Conservation (phyloP, 2,329 filamentous ascomycete genomes). For the Nothophaeocryptopus gaeumannii region DNA sequence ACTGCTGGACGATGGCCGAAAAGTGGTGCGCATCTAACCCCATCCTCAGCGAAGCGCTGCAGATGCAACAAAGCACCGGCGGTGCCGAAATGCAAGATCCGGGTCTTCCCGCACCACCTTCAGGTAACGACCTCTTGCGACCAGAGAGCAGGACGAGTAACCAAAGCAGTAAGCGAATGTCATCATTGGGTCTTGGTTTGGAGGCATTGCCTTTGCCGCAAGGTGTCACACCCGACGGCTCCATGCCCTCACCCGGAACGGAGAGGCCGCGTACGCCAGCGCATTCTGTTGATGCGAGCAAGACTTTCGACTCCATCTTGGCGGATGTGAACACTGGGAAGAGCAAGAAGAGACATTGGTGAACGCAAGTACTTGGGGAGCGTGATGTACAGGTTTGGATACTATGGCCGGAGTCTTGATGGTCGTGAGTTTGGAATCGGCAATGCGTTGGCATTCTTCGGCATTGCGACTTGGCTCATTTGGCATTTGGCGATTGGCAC, state of each 20-base stretch:
- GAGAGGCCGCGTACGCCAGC: conserved; percentile 30
- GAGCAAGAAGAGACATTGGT: conserved; percentile 31
- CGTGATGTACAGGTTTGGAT: too few relatives aligned
- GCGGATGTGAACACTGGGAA: conserved; percentile 28
- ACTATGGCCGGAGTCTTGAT: too few relatives aligned
- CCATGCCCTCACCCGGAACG: conserved; percentile 13
- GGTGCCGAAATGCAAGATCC: conserved; percentile 12
- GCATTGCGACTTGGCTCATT: too few relatives aligned
- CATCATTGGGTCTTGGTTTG: conserved; percentile 46
- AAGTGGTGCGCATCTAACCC: conserved; percentile 54
- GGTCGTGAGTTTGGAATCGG: too few relatives aligned
- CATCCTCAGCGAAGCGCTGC: conserved; percentile 31
- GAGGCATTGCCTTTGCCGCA: conserved; percentile 48
- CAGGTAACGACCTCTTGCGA: conserved; percentile 15
- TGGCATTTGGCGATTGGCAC: too few relatives aligned
- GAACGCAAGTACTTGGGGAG: not conserved
- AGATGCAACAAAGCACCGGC: conserved; percentile 20
- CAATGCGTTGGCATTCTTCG: too few relatives aligned
- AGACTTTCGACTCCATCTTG: conserved; percentile 52
- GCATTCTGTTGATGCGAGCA: conserved; percentile 37
- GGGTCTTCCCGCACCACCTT: conserved; percentile 23
- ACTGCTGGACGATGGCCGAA: conserved; percentile 65
- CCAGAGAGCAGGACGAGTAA: conserved; percentile 21
- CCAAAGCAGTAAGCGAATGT: conserved; percentile 38
- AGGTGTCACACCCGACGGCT: conserved; percentile 40